Evolutionary conservation across 2,329 filamentous ascomycete genomes (phyloP).

Genomic region (Cadophora malorum): DNA sequence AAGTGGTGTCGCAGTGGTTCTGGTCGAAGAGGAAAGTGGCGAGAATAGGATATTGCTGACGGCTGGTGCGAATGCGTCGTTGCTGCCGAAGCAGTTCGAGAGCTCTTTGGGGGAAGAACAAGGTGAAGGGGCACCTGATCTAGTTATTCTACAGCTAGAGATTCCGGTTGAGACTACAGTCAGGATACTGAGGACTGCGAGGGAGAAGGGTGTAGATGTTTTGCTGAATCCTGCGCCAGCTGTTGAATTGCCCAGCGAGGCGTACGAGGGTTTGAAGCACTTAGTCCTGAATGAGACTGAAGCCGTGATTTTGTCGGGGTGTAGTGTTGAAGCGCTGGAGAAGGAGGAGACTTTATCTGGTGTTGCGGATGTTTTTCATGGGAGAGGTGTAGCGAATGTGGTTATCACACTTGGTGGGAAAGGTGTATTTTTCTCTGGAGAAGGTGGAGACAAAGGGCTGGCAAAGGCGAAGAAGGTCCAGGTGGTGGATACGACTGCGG

Average conservation of each 20-base stretch:
- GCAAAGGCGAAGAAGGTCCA: not conserved
- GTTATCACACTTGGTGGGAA: not conserved
- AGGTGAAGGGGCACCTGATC: not conserved
- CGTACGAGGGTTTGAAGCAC: not conserved
- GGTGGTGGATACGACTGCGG: not conserved
- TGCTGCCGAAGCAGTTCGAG: slow-evolving; percentile 49
- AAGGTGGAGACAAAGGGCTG: too few relatives aligned
- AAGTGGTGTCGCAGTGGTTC: slow-evolving; percentile 75
- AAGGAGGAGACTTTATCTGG: not conserved
- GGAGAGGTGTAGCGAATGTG: not conserved
- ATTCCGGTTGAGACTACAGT: not conserved
- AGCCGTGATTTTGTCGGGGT: not conserved
- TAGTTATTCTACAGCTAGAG: not conserved
- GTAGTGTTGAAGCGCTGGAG: not conserved
- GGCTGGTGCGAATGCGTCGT: slow-evolving; percentile 69
- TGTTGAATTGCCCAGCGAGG: not conserved
- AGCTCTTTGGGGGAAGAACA: not conserved
- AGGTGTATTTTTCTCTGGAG: not conserved
- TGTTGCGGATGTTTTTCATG: not conserved
- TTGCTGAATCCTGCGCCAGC: not conserved
- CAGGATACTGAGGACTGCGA: not conserved
- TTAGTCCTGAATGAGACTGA: not conserved
- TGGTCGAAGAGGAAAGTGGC: slow-evolving; percentile 73
- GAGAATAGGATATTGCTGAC: slow-evolving; percentile 78
- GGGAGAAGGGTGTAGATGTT: not conserved